phyloP scores from a whole-genome alignment of 352 stramenopile species.

The Globisporangium barbulae region DNA sequence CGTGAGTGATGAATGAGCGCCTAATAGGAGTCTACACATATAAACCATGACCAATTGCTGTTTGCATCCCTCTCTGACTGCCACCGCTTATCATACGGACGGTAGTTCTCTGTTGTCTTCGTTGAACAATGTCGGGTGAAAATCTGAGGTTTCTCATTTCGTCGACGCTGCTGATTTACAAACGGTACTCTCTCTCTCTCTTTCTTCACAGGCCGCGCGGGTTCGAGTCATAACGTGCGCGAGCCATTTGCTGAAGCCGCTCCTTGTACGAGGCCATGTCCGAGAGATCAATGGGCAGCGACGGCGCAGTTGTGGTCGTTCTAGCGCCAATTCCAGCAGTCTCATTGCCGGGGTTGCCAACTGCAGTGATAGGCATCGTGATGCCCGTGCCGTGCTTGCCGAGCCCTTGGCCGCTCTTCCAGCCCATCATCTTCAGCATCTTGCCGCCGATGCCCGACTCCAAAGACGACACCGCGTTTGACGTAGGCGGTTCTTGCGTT shows the following conservation, averaged over 20 bases:
- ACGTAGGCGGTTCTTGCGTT: neutral
- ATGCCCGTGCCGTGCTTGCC: constrained; percentile 81
- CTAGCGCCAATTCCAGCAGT: constrained; percentile 52
- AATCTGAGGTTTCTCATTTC: too few species aligned
- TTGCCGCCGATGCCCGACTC: constrained; percentile 76
- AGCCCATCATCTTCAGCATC: constrained; percentile 88
- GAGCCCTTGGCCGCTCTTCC: constrained; percentile 79
- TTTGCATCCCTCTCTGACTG: too few species aligned
- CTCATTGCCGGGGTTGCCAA: constrained; percentile 35
- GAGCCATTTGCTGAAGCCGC: constrained; percentile 53
- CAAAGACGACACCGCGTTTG: constrained; percentile 22
- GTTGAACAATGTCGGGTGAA: too few species aligned
- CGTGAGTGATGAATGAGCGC: too few species aligned
- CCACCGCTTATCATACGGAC: too few species aligned
- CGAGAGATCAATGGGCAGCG: constrained; percentile 38
- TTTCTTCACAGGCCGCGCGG: constrained; percentile 11
- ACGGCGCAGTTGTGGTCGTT: constrained; percentile 13
- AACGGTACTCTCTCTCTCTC: neutral
- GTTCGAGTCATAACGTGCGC: constrained; percentile 49
- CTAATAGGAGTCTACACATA: too few species aligned
- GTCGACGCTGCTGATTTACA: neutral
- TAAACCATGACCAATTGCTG: too few species aligned
- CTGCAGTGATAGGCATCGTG: constrained; percentile 55
- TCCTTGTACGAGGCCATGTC: constrained; percentile 60
- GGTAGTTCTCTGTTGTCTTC: too few species aligned